Conservation (phyloP, 345 rosid species). For the Dimocarpus longan region DNA sequence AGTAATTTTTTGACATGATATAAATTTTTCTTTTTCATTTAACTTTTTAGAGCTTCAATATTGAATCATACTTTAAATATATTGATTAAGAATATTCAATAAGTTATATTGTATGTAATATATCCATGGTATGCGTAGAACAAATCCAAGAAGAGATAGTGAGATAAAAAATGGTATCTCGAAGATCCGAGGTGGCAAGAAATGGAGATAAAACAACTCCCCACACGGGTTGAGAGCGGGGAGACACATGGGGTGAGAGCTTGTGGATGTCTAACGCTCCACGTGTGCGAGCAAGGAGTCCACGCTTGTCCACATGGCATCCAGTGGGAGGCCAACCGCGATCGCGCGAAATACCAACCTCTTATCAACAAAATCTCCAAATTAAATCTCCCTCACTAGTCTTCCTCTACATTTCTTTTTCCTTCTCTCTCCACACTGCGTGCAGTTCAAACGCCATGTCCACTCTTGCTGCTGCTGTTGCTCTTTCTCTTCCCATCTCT, state of each 20-base stretch:
- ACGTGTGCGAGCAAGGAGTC: slow-evolving; percentile 35
- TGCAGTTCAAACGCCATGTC: slow-evolving; percentile 57
- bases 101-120: no score
- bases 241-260: slow-evolving; percentile 19
- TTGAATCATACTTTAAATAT: no score
- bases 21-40: no score
- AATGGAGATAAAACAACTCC: slow-evolving; percentile 16
- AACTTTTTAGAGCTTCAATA: no score
- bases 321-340: slow-evolving; percentile 57
- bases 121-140: no score
- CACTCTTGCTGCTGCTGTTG: slow-evolving; percentile 70
- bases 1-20: no score
- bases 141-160: slow-evolving; percentile 10
- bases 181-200: slow-evolving; percentile 64
- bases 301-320: slow-evolving; percentile 65
- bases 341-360: slow-evolving; percentile 64
- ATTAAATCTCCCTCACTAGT: slow-evolving; percentile 15
- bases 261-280: slow-evolving; percentile 62
- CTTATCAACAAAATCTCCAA: slow-evolving; percentile 72
- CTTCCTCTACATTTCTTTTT: not conserved
- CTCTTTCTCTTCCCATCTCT: slow-evolving; percentile 74
- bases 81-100: no score
- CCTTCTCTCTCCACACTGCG: slow-evolving; percentile 17
- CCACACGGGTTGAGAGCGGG: slow-evolving; percentile 19
- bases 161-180: slow-evolving; percentile 41